Evolutionary conservation across 192 early-diverging fungal genomes (phyloP), one percentile per base, ranked within the genome.

Genomic region (Coemansia sp.): DNA sequence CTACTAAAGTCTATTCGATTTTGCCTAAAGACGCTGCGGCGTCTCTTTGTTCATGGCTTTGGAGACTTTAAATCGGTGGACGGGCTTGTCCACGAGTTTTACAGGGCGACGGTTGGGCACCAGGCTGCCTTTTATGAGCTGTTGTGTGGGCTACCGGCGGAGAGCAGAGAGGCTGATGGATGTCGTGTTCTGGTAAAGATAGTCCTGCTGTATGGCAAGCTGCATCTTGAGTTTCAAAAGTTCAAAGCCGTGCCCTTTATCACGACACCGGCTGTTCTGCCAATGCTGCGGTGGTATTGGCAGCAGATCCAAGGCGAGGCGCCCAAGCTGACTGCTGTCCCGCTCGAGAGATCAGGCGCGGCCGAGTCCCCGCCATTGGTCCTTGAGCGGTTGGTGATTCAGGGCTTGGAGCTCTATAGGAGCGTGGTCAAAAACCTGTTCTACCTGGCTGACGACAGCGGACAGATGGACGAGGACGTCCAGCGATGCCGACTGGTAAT

Each of bases 261-360:
- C 23, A 70, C 86, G 2, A 76, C 82, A 9, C 88, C 88, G 10
- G 77, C 82, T 6, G 82, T 86, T 33, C 69, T 87, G 6, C 84
- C 83, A 34, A 85, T 94, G 34, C 72, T 94, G 58, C 65, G 72
- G 37, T 93, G 86, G 77, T 96, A 94, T 78, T 93, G 92, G 90
- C 65, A 76, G 18, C 64, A 87, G 56, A 65, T 92, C 31, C 12
- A 56, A 39, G 31, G 38, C 62, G 56, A 73, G 64, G 61, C 70
- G 21, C 59, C 64, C 28, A 70, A 74, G 31, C 47, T 78, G 37
- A 48, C 59, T 5, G 60, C 67, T 11, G 34, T 58, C 13, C 50
- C 66, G 18, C 50, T 72, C 7, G 56, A 59, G 23, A 14, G 28
- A 9, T 42, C 38, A 0, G 37, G 58, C 39, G 35, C 41, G 4